Base-by-base conservation (phyloP, 768 basidiomycete species). In the Pisolithus orientalis region DNA sequence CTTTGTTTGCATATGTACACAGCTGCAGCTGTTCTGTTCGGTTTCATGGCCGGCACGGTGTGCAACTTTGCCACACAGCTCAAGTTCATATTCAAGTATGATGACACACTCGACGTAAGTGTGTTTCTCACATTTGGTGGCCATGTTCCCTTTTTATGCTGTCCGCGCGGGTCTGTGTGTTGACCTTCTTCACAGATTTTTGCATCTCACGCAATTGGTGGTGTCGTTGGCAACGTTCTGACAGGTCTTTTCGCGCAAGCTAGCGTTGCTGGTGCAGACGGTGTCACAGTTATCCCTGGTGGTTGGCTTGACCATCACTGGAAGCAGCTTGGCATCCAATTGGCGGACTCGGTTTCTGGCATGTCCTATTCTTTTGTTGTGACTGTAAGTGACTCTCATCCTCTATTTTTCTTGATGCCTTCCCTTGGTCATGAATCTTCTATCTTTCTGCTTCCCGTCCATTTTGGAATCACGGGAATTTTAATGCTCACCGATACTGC, bases 21-120 rank as follows among this genome's bases (percentile, higher is more conserved):
- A 81, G 83, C 90, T 16, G 93, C 95, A 17, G 75, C 91, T 3
- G 84, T 95, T 5, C 74, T 85, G 1, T 94, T 91, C 64, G 95
- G 95, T 39, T 77, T 94, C 57, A 72, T 90, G 61, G 88, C 85
- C 0, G 90, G 90, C 16, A 87, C 85, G 0, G 58, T 84, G 2
- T 96, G 91, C 74, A 98, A 98, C 71, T 92, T 91, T 67, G 90
- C 92, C n/a, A 97, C 95, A 4, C 86, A 95, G 60, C 79, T 98
- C 65, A 98, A 97, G 72, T 91, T 88, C 66, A 46, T 88, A 28
- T 72, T 83, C 57, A 74, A 76, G 29, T 90, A 83, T 59, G 90
- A 92, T 54, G 90, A 92, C 63, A 78, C 86, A 13, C 80, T 92
- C 16, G 90, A 92, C 77, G 85, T 87, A 48, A 46, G 83, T 55